Conservation (phyloP, 2,329 filamentous ascomycete species). For the Elsinoe australis region DNA sequence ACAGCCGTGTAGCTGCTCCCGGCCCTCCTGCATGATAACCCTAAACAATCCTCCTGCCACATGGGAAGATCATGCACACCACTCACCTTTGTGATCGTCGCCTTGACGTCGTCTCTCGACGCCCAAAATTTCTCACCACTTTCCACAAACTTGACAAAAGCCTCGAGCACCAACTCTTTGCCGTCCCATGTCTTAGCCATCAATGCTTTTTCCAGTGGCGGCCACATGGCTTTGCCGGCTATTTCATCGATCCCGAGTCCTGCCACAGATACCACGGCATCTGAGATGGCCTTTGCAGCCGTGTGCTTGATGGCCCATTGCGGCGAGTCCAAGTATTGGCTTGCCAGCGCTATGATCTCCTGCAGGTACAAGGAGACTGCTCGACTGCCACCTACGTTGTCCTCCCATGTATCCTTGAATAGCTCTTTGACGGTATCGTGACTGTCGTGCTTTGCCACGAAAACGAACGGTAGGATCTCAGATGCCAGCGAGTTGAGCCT, state of each 20-base stretch:
- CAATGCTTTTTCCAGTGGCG: slow-evolving; percentile 70
- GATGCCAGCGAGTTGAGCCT: slow-evolving; percentile 72
- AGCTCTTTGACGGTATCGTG: slow-evolving; percentile 70
- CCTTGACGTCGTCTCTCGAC: slow-evolving; percentile 52
- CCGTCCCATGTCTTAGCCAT: slow-evolving; percentile 86
- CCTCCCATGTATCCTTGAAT: slow-evolving; percentile 81
- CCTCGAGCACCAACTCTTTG: slow-evolving; percentile 76
- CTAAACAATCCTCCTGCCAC: not conserved
- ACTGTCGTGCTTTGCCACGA: slow-evolving; percentile 77
- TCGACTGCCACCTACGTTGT: slow-evolving; percentile 78
- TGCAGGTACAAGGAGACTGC: slow-evolving; percentile 74
- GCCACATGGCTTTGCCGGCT: slow-evolving; percentile 65
- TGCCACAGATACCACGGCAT: slow-evolving; percentile 57
- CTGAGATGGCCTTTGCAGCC: slow-evolving; percentile 70
- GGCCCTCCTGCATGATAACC: no score
- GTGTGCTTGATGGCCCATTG: slow-evolving; percentile 90
- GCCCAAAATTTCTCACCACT: slow-evolving; percentile 52
- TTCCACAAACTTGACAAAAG: slow-evolving; percentile 70
- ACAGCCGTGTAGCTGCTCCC: no score
- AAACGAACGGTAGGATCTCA: slow-evolving; percentile 75
- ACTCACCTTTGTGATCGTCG: slow-evolving; percentile 58
- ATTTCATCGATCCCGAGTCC: slow-evolving; percentile 45
- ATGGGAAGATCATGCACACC: slow-evolving; percentile 10
- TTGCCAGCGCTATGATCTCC: slow-evolving; percentile 67
- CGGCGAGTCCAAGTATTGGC: slow-evolving; percentile 63